Base-by-base conservation (phyloP, 2,329 filamentous ascomycete species). In the Aspergillus felis region DNA sequence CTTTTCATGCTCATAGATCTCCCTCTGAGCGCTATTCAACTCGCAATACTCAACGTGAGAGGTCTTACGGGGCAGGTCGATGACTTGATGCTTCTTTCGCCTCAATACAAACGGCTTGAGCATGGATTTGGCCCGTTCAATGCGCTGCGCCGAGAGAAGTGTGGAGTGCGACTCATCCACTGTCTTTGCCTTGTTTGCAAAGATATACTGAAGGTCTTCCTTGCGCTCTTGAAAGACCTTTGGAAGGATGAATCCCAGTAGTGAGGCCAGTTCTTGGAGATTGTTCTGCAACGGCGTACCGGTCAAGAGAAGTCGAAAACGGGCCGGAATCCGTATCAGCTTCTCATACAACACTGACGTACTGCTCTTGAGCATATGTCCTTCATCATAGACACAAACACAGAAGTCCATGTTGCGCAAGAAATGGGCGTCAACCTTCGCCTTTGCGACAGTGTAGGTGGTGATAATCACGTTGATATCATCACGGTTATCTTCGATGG, bases 251-350 rank as follows among this genome's bases (percentile, higher is more conserved):
- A 99, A 97, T n/a, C 88, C 91, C 12, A 99, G 83, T 14, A 99
- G 84, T 2, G 92, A 90, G 44, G 92, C 88, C 67, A 99, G 85
- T 76, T 99, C 94, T 69, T 93, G 88, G 22, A 99, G 80, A 71
- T 97, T 97, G 76, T 99, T 99, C 67, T 99, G 94, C 12, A 99
- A 82, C 0, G 94, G 94, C 0, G 94, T 99, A 46, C 94, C 94
- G 28, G 88, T 91, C 27, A 99, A 83, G 3, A 99, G 81, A 52
- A 99, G 83, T 60, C 92, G 87, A 82, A 94, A 97, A n/a, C 85
- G 78, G 0, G 91, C 87, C 0, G 83, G 84, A 54, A 99, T 92
- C 38, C 84, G 83, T 67, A 90, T 86, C 53, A 97, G 80, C 59
- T 90, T 87, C 66, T 86, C 84, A 73, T 97, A 97, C 5, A 91